Evolutionary conservation across 495 filamentous ascomycete genomes (phyloP).

Genomic region (Penicillium ochrochloron): DNA sequence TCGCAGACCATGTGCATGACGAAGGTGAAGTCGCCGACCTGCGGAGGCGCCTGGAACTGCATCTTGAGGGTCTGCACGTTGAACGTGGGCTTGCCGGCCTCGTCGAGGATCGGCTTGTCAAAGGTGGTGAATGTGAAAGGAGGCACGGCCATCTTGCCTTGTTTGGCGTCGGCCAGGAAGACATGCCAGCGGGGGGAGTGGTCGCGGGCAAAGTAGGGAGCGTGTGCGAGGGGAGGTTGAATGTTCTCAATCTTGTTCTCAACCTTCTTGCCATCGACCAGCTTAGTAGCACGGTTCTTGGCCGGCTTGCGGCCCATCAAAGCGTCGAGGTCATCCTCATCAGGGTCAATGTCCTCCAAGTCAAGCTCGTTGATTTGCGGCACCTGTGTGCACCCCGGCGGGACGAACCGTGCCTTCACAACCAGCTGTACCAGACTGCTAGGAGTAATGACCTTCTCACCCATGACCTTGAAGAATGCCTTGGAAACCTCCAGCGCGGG

Average conservation of each 20-base stretch:
- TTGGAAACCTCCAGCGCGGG: conserved; percentile 85
- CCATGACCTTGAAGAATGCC: conserved; percentile 97
- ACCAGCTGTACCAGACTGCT: conserved; percentile 91
- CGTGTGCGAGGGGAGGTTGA: conserved; percentile 81
- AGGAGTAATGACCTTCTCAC: conserved; percentile 91
- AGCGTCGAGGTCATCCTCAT: conserved; percentile 90
- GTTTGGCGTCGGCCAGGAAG: conserved; percentile 90
- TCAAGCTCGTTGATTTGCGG: conserved; percentile 76
- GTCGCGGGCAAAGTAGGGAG: conserved; percentile 87
- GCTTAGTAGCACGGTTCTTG: conserved; percentile 61
- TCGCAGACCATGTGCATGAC: conserved; percentile 91
- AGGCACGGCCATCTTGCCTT: conserved; percentile 92
- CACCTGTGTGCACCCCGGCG: conserved; percentile 75
- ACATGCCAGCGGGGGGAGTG: conserved; percentile 90
- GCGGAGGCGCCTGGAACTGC: conserved; percentile 95
- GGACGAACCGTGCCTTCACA: conserved; percentile 91
- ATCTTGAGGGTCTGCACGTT: conserved; percentile 94
- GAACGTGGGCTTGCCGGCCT: conserved; percentile 79
- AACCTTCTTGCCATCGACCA: conserved; percentile 58
- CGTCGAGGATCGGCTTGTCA: conserved; percentile 80
- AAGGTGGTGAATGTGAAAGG: conserved; percentile 91
- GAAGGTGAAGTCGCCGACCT: conserved; percentile 90
- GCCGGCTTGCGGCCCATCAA: conserved; percentile 75
- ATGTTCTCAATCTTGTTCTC: conserved; percentile 59
- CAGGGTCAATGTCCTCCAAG: conserved; percentile 87